A percentile compares a stretch with the other conserved stretches of the same genome.
These are phyloP conservation scores for Penicillium sclerotiorum DNA, from an alignment of 2,329 filamentous ascomycete genomes.

Conservation along the genomic window DNA sequence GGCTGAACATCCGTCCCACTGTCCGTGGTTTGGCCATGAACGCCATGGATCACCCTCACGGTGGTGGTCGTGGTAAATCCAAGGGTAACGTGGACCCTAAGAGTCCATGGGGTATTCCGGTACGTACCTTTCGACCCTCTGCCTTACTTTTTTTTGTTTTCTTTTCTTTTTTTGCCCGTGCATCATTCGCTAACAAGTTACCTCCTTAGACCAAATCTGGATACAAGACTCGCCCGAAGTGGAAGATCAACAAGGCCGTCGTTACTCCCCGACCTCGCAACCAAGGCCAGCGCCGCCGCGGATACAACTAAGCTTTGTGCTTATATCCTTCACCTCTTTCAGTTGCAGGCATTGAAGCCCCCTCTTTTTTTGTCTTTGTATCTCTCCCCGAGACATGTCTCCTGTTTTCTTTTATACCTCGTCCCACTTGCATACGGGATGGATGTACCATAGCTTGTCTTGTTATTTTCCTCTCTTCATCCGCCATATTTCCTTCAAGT, in stretches of 20 bases:
- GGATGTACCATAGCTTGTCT: constrained; percentile 26
- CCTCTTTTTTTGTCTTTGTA: constrained; percentile 2
- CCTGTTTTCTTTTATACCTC: constrained; percentile 23
- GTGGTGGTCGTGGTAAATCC: constrained; percentile 98
- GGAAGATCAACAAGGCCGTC: constrained; percentile 90
- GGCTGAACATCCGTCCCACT: constrained; percentile 91
- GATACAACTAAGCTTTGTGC: constrained; percentile 55
- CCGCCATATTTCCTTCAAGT: constrained; percentile 11
- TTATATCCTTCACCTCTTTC: background rate
- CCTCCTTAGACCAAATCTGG: constrained; percentile 54
- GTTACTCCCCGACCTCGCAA: constrained; percentile 82
- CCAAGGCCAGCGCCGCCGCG: constrained; percentile 79
- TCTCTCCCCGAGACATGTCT: constrained; percentile 10
- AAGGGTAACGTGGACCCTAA: constrained; percentile 97
- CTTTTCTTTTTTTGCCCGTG: background rate
- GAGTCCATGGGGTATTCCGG: constrained; percentile 93
- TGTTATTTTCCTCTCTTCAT: constrained; percentile 14
- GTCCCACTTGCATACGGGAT: constrained; percentile 14
- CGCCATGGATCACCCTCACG: constrained; percentile 96
- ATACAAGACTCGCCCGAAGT: constrained; percentile 87
- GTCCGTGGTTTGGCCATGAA: constrained; percentile 99
- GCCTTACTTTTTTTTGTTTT: background rate
- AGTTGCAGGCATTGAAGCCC: constrained; percentile 4
- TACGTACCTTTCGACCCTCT: no score
- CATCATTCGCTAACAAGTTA: background rate